A percentile compares a stretch with the other conserved stretches of the same genome.
Conservation (phyloP, 106 monocot species). For the Allium cepa region DNA sequence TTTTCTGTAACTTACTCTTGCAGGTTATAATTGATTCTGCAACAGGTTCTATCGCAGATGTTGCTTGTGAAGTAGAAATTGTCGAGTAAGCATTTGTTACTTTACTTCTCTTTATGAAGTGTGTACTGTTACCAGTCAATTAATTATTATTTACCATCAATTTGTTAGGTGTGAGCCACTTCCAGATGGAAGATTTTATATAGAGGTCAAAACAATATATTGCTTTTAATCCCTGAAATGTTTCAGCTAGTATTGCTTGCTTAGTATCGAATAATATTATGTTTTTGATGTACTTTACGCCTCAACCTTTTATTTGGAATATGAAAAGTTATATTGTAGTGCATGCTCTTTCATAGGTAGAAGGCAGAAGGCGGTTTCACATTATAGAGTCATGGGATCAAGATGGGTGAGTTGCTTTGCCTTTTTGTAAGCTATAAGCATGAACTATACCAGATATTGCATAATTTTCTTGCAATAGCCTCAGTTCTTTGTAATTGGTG, state of each 20-base stretch:
- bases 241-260: neutral
- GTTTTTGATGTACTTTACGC: neutral
- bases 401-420: conserved; percentile 69
- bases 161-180: conserved; percentile 85
- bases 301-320: neutral
- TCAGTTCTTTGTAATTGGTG: neutral
- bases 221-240: neutral
- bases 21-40: conserved; percentile 80
- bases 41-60: conserved; percentile 78
- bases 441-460: neutral
- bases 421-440: neutral
- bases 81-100: conserved; percentile 52
- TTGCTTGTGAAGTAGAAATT: conserved; percentile 99
- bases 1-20: conserved; percentile 4
- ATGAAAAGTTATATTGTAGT: no score
- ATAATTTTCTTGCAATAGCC: conserved; percentile 7
- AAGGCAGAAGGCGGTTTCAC: conserved; percentile 80
- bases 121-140: conserved; percentile 10
- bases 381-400: conserved; percentile 85
- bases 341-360: conserved; percentile 40
- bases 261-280: neutral
- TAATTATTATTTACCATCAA: conserved; percentile 2
- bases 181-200: conserved; percentile 96
- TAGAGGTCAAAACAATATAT: conserved; percentile 47
- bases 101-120: conserved; percentile 6